phyloP scores from a whole-genome alignment of 2,329 filamentous ascomycete species.

The Xylariaceae sp. region DNA sequence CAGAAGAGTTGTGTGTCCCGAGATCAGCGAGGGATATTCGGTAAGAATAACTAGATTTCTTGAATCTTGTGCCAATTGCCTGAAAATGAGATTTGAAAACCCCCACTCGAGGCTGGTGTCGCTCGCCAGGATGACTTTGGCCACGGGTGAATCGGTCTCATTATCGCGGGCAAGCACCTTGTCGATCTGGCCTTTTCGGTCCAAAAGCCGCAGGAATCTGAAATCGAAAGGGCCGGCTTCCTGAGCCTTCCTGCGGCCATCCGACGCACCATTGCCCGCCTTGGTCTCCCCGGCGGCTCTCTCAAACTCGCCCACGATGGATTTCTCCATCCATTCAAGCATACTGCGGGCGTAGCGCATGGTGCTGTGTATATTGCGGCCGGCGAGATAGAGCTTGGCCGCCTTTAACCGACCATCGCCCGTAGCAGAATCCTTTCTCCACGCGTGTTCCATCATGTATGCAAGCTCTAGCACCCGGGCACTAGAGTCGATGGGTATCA shows the following conservation, averaged over 20 bases:
- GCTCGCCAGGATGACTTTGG: slow-evolving; percentile 81
- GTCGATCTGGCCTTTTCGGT: slow-evolving; percentile 72
- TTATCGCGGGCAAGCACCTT: slow-evolving; percentile 49
- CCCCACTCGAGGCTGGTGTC: slow-evolving; percentile 92
- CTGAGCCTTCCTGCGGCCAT: slow-evolving; percentile 40
- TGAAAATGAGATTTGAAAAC: slow-evolving; percentile 76
- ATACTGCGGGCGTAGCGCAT: slow-evolving; percentile 90
- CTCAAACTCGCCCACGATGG: slow-evolving; percentile 87
- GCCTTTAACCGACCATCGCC: slow-evolving; percentile 44
- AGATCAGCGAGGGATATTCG: slow-evolving; percentile 53
- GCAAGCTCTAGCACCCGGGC: slow-evolving; percentile 88
- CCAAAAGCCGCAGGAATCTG: slow-evolving; percentile 73
- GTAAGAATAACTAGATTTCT: slow-evolving; percentile 84
- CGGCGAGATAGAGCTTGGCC: slow-evolving; percentile 70
- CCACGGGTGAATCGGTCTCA: slow-evolving; percentile 35
- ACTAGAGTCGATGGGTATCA: slow-evolving; percentile 92
- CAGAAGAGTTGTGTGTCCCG: slow-evolving; percentile 44
- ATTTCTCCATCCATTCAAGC: slow-evolving; percentile 99
- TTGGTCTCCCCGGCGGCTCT: slow-evolving; percentile 49
- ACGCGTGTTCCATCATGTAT: slow-evolving; percentile 87
- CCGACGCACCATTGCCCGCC: slow-evolving; percentile 37
- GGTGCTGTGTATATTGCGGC: slow-evolving; percentile 77
- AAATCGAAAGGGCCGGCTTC: slow-evolving; percentile 79
- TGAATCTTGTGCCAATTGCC: slow-evolving; percentile 64
- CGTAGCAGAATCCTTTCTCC: slow-evolving; percentile 58